Evolutionary conservation across 2,329 filamentous ascomycete genomes (phyloP), one percentile per base, ranked within the genome.

Genomic region (Ophiostoma fasciatum): DNA sequence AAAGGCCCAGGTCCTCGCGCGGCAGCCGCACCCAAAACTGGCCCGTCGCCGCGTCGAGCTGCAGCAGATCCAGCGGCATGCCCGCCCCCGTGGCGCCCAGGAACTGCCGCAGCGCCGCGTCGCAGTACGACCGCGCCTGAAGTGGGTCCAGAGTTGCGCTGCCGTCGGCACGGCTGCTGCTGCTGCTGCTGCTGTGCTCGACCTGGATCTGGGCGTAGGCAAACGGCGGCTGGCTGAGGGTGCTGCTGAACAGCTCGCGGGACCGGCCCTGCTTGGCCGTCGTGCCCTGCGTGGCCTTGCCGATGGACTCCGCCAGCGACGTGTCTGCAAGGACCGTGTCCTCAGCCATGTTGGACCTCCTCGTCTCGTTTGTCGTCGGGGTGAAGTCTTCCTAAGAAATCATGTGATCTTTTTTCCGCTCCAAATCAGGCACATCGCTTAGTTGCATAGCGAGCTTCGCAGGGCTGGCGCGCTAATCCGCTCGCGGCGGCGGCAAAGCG

Each of bases 1-100:
- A 69, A 1, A 66, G 62, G 2, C 58, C 61, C 7, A 76, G 55
- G 46, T 83, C 76, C 38, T 67, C 63, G 5, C 65, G 58, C 5
- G 78, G 75, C 8, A 82, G 52, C 14, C 80, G 63, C 33, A 84
- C 52, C 75, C 78, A 82, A 37, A 69, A 69, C 32, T 72, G 61
- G 6, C 49, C 68, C 31, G 71, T 61, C 5, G 49, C 47, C 2
- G 58, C 63, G 4, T 70, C 56, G 0, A 76, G 59, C 46, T 75
- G 72, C 23, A 88, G 63, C 15, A 87, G 71, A 49, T 88, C 82
- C 38, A 85, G 51, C 1, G 75, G 59, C 4, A 87, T 74, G 10
- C 71, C 73, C 2, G 65, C 58, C 10, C 82, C 82, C 0, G 71
- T 74, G 14, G 72, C 57, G 15, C 82, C 82, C 2, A 88, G 68